These are phyloP conservation scores for Xylaria curta DNA, from an alignment of 495 filamentous ascomycete species.

Conservation along the genomic window DNA sequence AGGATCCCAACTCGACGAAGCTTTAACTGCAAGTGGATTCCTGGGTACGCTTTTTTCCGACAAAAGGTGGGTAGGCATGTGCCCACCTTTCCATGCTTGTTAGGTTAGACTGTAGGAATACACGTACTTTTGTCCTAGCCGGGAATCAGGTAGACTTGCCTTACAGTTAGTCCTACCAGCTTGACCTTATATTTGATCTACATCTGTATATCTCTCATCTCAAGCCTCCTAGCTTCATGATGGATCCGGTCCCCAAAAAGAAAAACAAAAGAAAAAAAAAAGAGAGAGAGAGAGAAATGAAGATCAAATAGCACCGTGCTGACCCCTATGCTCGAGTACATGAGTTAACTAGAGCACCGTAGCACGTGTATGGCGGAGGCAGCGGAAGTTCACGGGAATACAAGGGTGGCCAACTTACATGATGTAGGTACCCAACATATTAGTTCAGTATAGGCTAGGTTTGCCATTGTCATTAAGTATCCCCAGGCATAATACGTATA, in stretches of 20 bases:
- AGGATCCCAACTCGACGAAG: background rate
- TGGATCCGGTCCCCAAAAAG: background rate
- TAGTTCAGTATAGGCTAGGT: background rate
- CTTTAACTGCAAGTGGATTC: background rate
- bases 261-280: background rate
- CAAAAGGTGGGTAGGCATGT: background rate
- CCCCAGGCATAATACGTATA: background rate
- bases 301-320: background rate
- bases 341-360: background rate
- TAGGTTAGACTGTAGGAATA: constrained; percentile 1
- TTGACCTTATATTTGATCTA: background rate
- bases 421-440: background rate
- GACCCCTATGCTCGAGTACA: background rate
- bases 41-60: background rate
- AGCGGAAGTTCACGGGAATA: background rate
- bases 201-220: constrained; percentile 10
- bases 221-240: background rate
- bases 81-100: background rate
- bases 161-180: background rate
- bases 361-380: background rate
- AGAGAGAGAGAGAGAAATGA: background rate
- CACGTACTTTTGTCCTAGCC: background rate
- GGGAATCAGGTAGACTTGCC: constrained; percentile 1
- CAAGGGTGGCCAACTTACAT: background rate
- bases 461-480: background rate